Conservation (phyloP, 768 basidiomycete species). For the Candolleomyces aberdarensis region DNA sequence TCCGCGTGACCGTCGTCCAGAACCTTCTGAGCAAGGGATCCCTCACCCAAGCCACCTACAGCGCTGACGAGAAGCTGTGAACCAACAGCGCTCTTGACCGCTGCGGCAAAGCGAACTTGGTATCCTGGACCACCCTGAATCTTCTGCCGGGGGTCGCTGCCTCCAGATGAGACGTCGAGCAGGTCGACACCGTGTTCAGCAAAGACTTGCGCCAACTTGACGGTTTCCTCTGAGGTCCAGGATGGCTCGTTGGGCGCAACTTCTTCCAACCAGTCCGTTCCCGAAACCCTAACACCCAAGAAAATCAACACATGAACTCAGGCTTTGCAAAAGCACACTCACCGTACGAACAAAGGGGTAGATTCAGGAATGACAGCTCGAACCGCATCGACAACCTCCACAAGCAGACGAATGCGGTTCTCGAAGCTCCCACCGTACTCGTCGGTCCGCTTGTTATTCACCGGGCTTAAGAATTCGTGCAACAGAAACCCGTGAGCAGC, state of each 20-base stretch:
- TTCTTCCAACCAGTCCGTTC: constrained; percentile 70
- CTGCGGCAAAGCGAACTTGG: constrained; percentile 55
- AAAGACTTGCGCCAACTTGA: constrained; percentile 54
- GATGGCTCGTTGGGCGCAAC: constrained; percentile 53
- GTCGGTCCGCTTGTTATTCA: constrained; percentile 39
- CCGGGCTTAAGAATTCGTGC: constrained; percentile 54
- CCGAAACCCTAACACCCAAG: constrained; percentile 47
- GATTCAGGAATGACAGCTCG: constrained; percentile 53
- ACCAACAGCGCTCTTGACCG: constrained; percentile 43
- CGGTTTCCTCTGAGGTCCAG: constrained; percentile 71
- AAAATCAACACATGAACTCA: background rate
- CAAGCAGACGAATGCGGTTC: constrained; percentile 57
- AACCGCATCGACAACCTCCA: constrained; percentile 63
- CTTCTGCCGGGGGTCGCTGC: constrained; percentile 44
- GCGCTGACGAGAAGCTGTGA: constrained; percentile 38
- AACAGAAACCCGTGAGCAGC: constrained; percentile 22
- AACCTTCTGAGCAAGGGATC: constrained; percentile 53
- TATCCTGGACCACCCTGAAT: constrained; percentile 34
- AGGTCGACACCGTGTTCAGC: constrained; percentile 68
- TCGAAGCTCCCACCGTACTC: constrained; percentile 62
- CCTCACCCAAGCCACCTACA: constrained; percentile 54
- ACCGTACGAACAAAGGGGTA: constrained; percentile 74
- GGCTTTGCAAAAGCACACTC: constrained; percentile 3
- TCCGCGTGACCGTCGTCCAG: constrained; percentile 59
- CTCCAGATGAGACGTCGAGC: constrained; percentile 69